Evolutionary conservation across 1,284 basidiomycete genomes (phyloP).

Genomic region (Cystobasidium pallidum): DNA sequence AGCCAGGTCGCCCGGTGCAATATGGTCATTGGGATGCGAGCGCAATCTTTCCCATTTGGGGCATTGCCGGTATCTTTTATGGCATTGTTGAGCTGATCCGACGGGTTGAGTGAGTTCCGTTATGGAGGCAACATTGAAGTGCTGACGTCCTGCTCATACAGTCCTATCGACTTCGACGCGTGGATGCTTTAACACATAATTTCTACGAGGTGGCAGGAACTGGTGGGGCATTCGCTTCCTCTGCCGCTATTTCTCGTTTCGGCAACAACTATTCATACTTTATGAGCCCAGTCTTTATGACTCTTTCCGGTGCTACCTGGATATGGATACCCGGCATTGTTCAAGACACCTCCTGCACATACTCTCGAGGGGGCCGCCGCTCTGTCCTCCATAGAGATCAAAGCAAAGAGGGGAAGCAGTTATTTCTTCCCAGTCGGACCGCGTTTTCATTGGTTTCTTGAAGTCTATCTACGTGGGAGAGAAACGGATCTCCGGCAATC

Average conservation of each 20-base stretch:
- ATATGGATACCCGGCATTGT: slow-evolving; percentile 50
- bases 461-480: slow-evolving; percentile 56
- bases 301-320: slow-evolving; percentile 46
- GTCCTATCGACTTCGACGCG: slow-evolving; percentile 53
- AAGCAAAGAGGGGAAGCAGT: slow-evolving; percentile 26
- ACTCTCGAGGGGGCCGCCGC: slow-evolving; percentile 25
- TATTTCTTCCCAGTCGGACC: slow-evolving; percentile 50
- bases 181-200: slow-evolving; percentile 58
- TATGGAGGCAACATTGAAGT: neutral
- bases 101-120: slow-evolving; percentile 54
- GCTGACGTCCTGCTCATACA: neutral
- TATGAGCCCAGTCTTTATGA: slow-evolving; percentile 53
- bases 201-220: slow-evolving; percentile 58
- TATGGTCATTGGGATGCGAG: slow-evolving; percentile 56
- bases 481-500: slow-evolving; percentile 52
- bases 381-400: slow-evolving; percentile 35
- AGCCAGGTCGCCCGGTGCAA: slow-evolving; percentile 52
- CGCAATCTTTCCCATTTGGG: slow-evolving; percentile 53
- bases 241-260: slow-evolving; percentile 55
- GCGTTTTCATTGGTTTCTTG: slow-evolving; percentile 50
- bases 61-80: slow-evolving; percentile 54
- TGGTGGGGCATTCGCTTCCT: slow-evolving; percentile 56
- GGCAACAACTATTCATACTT: slow-evolving; percentile 56
- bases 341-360: slow-evolving; percentile 40
- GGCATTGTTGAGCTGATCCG: slow-evolving; percentile 58